A percentile compares a stretch with the other conserved stretches of the same genome.
Conservation (phyloP, 2,329 filamentous ascomycete species). For the Cordyceps tenuipes region DNA sequence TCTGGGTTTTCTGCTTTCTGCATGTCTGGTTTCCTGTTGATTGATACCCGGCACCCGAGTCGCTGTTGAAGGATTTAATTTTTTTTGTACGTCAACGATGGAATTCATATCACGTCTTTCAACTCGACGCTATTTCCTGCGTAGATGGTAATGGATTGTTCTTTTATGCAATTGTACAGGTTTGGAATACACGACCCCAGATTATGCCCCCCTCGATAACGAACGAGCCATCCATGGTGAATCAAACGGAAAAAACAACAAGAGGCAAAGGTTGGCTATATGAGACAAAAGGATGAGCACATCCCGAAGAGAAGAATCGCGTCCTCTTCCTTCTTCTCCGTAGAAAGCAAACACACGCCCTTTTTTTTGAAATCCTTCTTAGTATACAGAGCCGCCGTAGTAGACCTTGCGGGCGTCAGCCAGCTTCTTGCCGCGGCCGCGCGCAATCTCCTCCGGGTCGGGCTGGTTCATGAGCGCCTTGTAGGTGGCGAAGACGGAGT, state of each 20-base stretch:
- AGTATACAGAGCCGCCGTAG: slow-evolving; percentile 71
- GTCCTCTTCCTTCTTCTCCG: background rate
- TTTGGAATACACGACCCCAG: slow-evolving; percentile 2
- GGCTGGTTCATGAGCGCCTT: slow-evolving; percentile 75
- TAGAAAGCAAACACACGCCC: background rate
- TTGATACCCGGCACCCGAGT: background rate
- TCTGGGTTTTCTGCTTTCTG: background rate
- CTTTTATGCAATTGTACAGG: background rate
- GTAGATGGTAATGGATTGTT: background rate
- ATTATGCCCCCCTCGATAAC: background rate
- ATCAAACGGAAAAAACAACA: background rate
- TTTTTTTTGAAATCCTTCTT: slow-evolving; percentile 18
- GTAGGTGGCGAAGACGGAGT: slow-evolving; percentile 87
- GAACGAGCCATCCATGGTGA: background rate
- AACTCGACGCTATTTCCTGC: background rate
- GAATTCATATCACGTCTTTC: background rate
- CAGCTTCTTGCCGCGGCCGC: slow-evolving; percentile 85
- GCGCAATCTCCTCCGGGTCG: slow-evolving; percentile 81
- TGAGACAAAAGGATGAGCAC: background rate
- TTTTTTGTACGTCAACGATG: background rate
- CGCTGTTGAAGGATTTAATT: background rate
- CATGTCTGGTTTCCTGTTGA: background rate
- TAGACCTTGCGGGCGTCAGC: slow-evolving; percentile 97
- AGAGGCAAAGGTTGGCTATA: background rate
- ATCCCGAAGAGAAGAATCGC: background rate